Evolutionary conservation across 192 early-diverging fungal species (phyloP), one percentile per base, ranked within the genome.

Genomic region (Funneliformis mosseae): DNA sequence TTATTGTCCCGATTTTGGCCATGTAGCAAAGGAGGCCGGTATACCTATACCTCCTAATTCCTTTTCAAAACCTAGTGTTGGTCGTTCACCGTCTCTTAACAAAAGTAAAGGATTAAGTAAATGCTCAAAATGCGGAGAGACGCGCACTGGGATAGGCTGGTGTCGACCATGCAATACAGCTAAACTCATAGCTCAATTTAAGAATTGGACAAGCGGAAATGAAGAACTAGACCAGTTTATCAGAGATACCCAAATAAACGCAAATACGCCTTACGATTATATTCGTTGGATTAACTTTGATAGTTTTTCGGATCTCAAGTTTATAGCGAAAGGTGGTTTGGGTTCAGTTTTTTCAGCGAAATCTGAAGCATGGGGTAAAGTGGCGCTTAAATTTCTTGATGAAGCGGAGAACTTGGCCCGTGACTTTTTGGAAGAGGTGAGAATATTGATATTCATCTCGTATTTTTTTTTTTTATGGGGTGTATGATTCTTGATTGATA

Each of bases 391-490:
- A 28, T 77, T 77, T 77, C 42, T 77, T 28, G 76, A 77, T 45
- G 64, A 77, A 45, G 66, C 76, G 0, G 76, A 77, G 16, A 42
- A 25, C 6, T 25, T 77, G 23, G 18, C 61, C 18, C n/a, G 21
- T 16, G 76, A 77, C n/a, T 77, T 77, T 77, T 25, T 77, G n/a
- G 76, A 77, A 25, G 76, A 77, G 76, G 76, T 77, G 41, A 77
- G 33, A 33, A 33, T 8, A 45, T 45, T 18, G 10, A 39, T 41
- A 21, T 46, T 60, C 8, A 28, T 73, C n/a, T n/a, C n/a, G n/a
- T n/a, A n/a, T n/a, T n/a, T n/a, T n/a, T n/a, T n/a, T n/a, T n/a
- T n/a, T n/a, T n/a, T n/a, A n/a, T n/a, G n/a, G n/a, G n/a, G n/a
- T n/a, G n/a, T n/a, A n/a, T n/a, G n/a, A 48, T 25, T 3, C 41